These are phyloP conservation scores for Penicilliopsis zonata DNA, from an alignment of 495 filamentous ascomycete genomes.

Conservation along the genomic window DNA sequence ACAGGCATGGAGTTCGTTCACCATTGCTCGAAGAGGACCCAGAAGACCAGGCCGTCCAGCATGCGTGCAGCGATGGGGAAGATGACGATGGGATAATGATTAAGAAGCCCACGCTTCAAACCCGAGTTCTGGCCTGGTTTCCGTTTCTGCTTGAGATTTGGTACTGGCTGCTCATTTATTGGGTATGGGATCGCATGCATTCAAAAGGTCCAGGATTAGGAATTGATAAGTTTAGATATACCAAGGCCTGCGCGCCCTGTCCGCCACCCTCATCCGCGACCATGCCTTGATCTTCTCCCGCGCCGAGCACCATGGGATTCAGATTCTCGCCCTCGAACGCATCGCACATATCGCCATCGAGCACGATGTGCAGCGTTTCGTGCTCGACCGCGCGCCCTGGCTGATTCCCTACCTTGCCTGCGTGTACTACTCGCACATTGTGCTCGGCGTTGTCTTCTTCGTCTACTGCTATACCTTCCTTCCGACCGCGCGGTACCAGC, in stretches of 20 bases:
- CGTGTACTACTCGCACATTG: constrained; percentile 34
- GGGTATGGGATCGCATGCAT: too few species aligned
- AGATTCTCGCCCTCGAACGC: constrained; percentile 38
- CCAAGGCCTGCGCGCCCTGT: constrained; percentile 45
- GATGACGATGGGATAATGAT: not conserved
- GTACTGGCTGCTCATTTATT: constrained; percentile 57
- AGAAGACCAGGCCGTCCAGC: constrained; percentile 3
- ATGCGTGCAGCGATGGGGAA: not conserved
- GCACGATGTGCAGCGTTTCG: constrained; percentile 29
- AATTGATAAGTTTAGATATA: constrained; percentile 37
- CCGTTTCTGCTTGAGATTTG: constrained; percentile 48
- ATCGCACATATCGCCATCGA: constrained; percentile 38
- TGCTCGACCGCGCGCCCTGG: constrained; percentile 37
- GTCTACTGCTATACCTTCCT: constrained; percentile 51
- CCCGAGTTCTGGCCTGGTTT: constrained; percentile 27
- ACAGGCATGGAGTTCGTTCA: constrained; percentile 5
- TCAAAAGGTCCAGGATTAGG: too few species aligned
- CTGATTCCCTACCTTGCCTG: constrained; percentile 43
- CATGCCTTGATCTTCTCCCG: constrained; percentile 26
- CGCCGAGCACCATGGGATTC: constrained; percentile 37
- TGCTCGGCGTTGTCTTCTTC: constrained; percentile 32
- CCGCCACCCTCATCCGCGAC: constrained; percentile 38
- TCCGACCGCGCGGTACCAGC: constrained; percentile 36
- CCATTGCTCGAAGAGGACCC: constrained; percentile 7
- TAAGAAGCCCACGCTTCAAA: constrained; percentile 23